phyloP scores from a whole-genome alignment of 352 stramenopile genomes.

The Phytopythium delawarense region DNA sequence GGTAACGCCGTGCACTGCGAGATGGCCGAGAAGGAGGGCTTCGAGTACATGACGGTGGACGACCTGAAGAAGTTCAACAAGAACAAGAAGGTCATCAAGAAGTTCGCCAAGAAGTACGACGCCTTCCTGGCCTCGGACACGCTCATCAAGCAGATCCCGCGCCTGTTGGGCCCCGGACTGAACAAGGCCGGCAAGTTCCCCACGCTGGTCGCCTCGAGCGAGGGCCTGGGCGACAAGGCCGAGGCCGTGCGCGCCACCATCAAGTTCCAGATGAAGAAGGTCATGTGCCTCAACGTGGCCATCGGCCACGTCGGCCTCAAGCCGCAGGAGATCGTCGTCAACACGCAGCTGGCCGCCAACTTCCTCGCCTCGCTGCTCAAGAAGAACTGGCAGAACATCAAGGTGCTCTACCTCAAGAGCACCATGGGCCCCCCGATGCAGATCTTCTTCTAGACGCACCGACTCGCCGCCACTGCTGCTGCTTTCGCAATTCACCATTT shows the following conservation, averaged over 20 bases:
- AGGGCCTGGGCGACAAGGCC: constrained; percentile 98
- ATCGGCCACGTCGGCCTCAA: constrained; percentile 96
- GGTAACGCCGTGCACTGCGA: constrained; percentile 99
- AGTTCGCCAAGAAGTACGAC: constrained; percentile 99
- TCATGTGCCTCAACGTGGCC: constrained; percentile 99
- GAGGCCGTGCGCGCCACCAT: constrained; percentile 97
- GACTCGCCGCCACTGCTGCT: background rate
- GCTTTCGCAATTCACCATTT: constrained; percentile 8
- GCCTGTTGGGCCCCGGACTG: constrained; percentile 98
- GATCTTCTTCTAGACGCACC: constrained; percentile 97
- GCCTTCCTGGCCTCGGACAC: constrained; percentile 99
- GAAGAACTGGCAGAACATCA: constrained; percentile 99
- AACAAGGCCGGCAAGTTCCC: constrained; percentile 99
- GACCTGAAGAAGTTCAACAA: constrained; percentile 99
- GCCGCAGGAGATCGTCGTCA: constrained; percentile 96
- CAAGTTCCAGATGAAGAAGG: constrained; percentile 99
- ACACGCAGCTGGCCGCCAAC: constrained; percentile 98
- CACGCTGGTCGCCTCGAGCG: constrained; percentile 91
- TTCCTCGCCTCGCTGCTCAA: constrained; percentile 99
- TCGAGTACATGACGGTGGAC: constrained; percentile 98
- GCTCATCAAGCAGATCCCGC: constrained; percentile 99
- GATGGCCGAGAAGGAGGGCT: constrained; percentile 96
- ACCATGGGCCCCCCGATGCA: constrained; percentile 98
- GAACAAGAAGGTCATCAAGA: constrained; percentile 99
- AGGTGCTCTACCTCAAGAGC: constrained; percentile 99